These are phyloP conservation scores for Populus ilicifolia DNA, from an alignment of 345 rosid genomes.

Conservation along the genomic window DNA sequence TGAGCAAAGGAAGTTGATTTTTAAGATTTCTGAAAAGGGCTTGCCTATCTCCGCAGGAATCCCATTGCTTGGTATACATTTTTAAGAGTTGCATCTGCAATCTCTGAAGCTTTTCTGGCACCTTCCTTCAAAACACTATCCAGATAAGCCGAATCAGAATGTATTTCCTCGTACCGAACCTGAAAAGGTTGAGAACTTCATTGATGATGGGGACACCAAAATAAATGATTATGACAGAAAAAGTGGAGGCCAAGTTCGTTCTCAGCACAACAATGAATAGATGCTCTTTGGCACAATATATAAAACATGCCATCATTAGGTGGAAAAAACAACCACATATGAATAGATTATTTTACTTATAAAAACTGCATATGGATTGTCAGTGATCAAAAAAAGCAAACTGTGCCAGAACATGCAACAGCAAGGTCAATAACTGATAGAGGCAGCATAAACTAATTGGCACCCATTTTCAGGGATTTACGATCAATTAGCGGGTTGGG, in stretches of 20 bases:
- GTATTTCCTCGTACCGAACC: slow-evolving; percentile 65
- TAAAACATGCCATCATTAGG: no score
- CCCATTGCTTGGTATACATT: slow-evolving; percentile 82
- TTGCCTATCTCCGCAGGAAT: slow-evolving; percentile 43
- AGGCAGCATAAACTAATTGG: not conserved
- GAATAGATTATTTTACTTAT: no score
- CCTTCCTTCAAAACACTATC: slow-evolving; percentile 63
- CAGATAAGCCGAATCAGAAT: slow-evolving; percentile 57
- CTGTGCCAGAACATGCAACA: not conserved
- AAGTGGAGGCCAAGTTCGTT: slow-evolving; percentile 1
- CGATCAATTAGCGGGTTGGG: not conserved
- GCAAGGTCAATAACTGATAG: not conserved
- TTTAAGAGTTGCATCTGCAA: slow-evolving; percentile 56
- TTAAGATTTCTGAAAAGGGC: not conserved
- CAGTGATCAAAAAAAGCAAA: no score
- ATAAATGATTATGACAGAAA: not conserved
- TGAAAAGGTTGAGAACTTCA: slow-evolving; percentile 24
- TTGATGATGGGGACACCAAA: slow-evolving; percentile 4
- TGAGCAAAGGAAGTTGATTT: slow-evolving; percentile 10
- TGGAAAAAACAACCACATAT: no score
- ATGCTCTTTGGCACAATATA: no score
- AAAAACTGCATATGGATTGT: no score
- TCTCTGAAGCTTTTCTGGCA: slow-evolving; percentile 53
- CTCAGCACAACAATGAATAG: no score
- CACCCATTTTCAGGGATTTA: not conserved